A percentile compares a stretch with the other conserved stretches of the same genome.
phyloP scores from a whole-genome alignment of 768 basidiomycete genomes.

The Tricholoma saponaceum region DNA sequence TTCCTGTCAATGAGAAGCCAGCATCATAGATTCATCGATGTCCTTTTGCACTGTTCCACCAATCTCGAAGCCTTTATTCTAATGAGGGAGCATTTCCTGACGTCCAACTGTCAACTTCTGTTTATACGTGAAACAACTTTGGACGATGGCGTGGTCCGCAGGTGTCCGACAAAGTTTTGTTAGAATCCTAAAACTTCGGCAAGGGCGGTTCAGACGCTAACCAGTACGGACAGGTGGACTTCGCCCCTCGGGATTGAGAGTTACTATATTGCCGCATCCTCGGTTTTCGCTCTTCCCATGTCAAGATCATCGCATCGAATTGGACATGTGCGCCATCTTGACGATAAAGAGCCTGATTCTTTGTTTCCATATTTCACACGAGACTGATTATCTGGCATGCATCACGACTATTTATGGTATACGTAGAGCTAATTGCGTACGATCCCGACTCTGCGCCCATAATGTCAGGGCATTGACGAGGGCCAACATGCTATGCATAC shows the following conservation, averaged over 20 bases:
- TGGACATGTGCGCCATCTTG: background rate
- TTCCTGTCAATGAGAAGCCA: background rate
- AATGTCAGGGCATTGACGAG: background rate
- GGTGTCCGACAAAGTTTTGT: slow-evolving; percentile 8
- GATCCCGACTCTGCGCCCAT: background rate
- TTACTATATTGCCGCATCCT: slow-evolving; percentile 1
- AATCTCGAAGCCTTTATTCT: background rate
- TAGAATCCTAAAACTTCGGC: slow-evolving; percentile 12
- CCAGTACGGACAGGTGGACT: background rate
- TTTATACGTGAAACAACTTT: background rate
- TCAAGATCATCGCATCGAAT: background rate
- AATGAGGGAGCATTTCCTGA: background rate
- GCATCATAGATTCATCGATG: background rate
- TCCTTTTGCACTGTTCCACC: background rate
- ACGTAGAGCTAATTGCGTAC: background rate
- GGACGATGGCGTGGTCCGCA: background rate
- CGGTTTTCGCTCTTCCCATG: slow-evolving; percentile 8
- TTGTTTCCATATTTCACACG: background rate
- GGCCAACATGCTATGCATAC: background rate
- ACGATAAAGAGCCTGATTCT: background rate
- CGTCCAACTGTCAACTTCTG: background rate
- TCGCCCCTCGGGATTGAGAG: background rate
- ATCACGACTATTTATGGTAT: background rate
- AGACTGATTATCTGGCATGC: background rate
- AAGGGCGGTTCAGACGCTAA: background rate